A percentile compares a stretch with the other conserved stretches of the same genome.
Evolutionary conservation across 345 rosid genomes (phyloP).

Genomic region (Odontarrhena argentea): DNA sequence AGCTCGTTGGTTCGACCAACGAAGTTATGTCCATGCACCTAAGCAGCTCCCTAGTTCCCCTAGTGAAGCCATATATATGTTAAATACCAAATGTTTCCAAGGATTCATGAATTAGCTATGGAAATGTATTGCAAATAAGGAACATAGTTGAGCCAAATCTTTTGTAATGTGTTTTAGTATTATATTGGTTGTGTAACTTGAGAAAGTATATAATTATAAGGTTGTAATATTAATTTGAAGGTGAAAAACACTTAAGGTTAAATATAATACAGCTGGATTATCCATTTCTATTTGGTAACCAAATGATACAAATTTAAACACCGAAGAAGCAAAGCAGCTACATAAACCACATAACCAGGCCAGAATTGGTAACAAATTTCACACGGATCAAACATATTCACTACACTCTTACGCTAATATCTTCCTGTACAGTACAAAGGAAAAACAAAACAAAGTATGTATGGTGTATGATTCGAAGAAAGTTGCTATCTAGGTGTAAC

Average conservation of each 20-base stretch:
- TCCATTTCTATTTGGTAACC: background rate
- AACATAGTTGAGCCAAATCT: background rate
- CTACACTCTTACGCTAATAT: background rate
- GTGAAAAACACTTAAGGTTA: background rate
- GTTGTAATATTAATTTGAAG: background rate
- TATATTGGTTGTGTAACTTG: slow-evolving; percentile 22
- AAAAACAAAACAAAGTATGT: slow-evolving; percentile 1
- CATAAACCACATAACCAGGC: slow-evolving; percentile 16
- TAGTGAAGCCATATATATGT: slow-evolving; percentile 60
- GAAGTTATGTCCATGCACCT: slow-evolving; percentile 82
- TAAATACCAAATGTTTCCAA: slow-evolving; percentile 5
- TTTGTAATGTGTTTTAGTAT: slow-evolving; percentile 15
- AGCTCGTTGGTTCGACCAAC: slow-evolving; percentile 73
- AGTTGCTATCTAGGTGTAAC: slow-evolving; percentile 63
- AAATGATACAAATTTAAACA: slow-evolving; percentile 17
- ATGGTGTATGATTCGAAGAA: slow-evolving; percentile 2
- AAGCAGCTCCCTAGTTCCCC: slow-evolving; percentile 56
- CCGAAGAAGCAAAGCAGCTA: slow-evolving; percentile 9
- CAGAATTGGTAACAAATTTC: background rate
- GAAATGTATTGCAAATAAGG: slow-evolving; percentile 23
- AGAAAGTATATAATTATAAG: slow-evolving; percentile 4
- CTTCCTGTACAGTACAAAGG: slow-evolving; percentile 19
- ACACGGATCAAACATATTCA: background rate
- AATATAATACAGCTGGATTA: background rate
- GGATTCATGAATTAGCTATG: background rate